A percentile compares a stretch with the other conserved stretches of the same genome.
phyloP scores from a whole-genome alignment of 179 eudicot genomes.

The Silene vulgaris region DNA sequence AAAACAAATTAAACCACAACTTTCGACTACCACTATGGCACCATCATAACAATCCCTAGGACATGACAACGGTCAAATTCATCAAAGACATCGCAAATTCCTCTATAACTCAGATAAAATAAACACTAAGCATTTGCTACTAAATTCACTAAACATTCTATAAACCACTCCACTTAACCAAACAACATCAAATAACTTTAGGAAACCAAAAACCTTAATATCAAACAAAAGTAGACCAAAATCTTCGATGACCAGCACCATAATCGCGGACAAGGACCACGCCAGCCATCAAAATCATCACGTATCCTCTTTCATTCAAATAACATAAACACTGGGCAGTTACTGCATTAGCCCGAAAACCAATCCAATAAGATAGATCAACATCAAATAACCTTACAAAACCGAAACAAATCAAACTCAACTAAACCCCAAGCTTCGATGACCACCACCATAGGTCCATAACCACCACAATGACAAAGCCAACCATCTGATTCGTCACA shows the following conservation, averaged over 20 bases:
- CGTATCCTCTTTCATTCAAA: too few species aligned
- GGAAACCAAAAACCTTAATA: not conserved
- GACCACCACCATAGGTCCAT: too few species aligned
- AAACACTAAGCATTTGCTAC: too few species aligned
- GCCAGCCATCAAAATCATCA: too few species aligned
- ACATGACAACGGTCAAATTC: slow-evolving; percentile 59
- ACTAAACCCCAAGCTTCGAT: not conserved
- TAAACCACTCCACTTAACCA: not conserved
- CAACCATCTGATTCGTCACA: too few species aligned
- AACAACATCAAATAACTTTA: not conserved
- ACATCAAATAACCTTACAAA: too few species aligned
- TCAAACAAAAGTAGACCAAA: not conserved
- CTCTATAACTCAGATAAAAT: too few species aligned
- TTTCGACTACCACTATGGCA: slow-evolving; percentile 60
- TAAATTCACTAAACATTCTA: not conserved
- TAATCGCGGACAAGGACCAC: too few species aligned
- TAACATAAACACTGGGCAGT: too few species aligned
- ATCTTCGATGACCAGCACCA: not conserved
- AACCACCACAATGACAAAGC: too few species aligned
- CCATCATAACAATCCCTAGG: slow-evolving; percentile 52
- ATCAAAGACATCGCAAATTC: slow-evolving; percentile 22
- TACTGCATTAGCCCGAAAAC: too few species aligned
- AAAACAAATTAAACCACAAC: slow-evolving; percentile 23
- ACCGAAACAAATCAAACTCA: not conserved
- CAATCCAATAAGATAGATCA: too few species aligned